phyloP scores from a whole-genome alignment of 2,329 filamentous ascomycete species.

The Aspergillus sergii region DNA sequence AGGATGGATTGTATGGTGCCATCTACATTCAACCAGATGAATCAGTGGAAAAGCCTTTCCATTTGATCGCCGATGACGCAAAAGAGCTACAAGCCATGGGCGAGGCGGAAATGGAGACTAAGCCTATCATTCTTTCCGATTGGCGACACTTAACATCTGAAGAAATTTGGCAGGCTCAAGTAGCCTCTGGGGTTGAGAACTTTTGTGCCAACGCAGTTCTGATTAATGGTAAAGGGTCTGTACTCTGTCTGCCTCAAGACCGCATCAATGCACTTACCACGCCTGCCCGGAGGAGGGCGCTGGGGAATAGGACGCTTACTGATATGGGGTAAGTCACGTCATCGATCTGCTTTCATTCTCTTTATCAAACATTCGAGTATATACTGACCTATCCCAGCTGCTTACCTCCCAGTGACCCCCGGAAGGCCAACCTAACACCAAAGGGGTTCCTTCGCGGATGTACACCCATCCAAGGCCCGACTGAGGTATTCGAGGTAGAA shows the following conservation, averaged over 20 bases:
- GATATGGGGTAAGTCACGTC: slow-evolving; percentile 28
- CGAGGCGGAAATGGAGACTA: slow-evolving; percentile 51
- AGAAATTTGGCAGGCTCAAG: slow-evolving; percentile 39
- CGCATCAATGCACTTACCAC: slow-evolving; percentile 38
- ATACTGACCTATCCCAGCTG: slow-evolving; percentile 23
- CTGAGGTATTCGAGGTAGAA: slow-evolving; percentile 37
- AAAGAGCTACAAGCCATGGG: slow-evolving; percentile 47
- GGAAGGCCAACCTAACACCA: slow-evolving; percentile 21
- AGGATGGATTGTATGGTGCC: slow-evolving; percentile 63
- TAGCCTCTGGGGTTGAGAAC: slow-evolving; percentile 41
- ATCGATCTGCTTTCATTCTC: not conserved
- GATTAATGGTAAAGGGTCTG: slow-evolving; percentile 59
- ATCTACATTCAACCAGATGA: slow-evolving; percentile 50
- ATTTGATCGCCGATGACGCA: slow-evolving; percentile 33
- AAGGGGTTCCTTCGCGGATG: slow-evolving; percentile 28
- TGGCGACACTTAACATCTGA: slow-evolving; percentile 58
- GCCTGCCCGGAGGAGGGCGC: slow-evolving; percentile 2
- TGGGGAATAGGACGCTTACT: slow-evolving; percentile 29
- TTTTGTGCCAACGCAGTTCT: slow-evolving; percentile 64
- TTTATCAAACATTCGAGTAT: not conserved
- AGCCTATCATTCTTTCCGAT: slow-evolving; percentile 59
- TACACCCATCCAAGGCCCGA: slow-evolving; percentile 25
- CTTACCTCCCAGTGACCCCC: slow-evolving; percentile 25
- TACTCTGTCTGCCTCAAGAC: slow-evolving; percentile 26
- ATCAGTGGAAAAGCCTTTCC: slow-evolving; percentile 30